A percentile compares a stretch with the other conserved stretches of the same genome.
Evolutionary conservation across 2,329 filamentous ascomycete species (phyloP).

Genomic region (Monosporascus sp.): DNA sequence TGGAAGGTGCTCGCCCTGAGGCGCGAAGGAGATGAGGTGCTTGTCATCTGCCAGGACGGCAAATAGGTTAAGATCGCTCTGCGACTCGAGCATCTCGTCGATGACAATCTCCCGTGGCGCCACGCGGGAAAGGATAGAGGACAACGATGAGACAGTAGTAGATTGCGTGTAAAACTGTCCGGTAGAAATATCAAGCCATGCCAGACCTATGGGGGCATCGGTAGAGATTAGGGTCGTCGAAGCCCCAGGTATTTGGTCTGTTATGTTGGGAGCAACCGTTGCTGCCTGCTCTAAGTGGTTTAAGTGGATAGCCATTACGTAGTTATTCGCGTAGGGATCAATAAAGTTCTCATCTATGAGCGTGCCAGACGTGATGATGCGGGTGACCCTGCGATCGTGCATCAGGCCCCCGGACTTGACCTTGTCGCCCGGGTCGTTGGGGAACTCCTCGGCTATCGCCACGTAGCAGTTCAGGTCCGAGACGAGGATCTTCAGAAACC

Average conservation of each 20-base stretch:
- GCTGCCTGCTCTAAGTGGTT: conserved; percentile 9
- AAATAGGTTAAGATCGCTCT: conserved; percentile 58
- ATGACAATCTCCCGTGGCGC: conserved; percentile 81
- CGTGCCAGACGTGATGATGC: conserved; percentile 90
- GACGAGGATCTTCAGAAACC: conserved; percentile 88
- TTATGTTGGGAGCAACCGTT: conserved; percentile 11
- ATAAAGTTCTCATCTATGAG: conserved; percentile 97
- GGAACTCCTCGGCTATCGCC: conserved; percentile 89
- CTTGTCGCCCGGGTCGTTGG: conserved; percentile 65
- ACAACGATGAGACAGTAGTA: conserved; percentile 64
- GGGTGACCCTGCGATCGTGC: conserved; percentile 79
- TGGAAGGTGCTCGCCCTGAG: conserved; percentile 38
- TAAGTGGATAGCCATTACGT: conserved; percentile 75
- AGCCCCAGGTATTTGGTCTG: conserved; percentile 7
- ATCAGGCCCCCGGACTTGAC: conserved; percentile 71
- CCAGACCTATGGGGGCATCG: conserved; percentile 54
- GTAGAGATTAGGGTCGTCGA: conserved; percentile 7
- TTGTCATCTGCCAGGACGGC: conserved; percentile 69
- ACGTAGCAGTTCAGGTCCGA: conserved; percentile 88
- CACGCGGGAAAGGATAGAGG: conserved; percentile 79
- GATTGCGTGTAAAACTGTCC: conserved; percentile 88
- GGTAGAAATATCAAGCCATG: conserved; percentile 93
- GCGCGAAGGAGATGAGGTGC: conserved; percentile 70
- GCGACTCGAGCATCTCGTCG: conserved; percentile 55
- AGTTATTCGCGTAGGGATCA: conserved; percentile 91